phyloP scores from a whole-genome alignment of 2,329 filamentous ascomycete genomes.

The Penicillium vulpinum region DNA sequence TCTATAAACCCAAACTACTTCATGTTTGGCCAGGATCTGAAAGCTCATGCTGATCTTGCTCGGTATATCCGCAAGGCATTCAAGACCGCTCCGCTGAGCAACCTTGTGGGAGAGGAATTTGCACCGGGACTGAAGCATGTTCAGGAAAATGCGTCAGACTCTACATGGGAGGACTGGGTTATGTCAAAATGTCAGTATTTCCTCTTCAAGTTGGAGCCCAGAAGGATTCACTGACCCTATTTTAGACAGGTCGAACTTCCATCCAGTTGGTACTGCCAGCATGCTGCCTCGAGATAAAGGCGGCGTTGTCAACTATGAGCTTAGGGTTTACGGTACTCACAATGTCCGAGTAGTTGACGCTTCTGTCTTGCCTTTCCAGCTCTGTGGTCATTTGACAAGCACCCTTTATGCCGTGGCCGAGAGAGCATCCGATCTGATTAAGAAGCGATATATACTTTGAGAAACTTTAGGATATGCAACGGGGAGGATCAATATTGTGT shows the following conservation, averaged over 20 bases:
- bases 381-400: constrained; percentile 32
- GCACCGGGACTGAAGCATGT: constrained; percentile 23
- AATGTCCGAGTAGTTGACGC: constrained; percentile 40
- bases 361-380: constrained; percentile 33
- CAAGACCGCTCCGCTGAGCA: constrained; percentile 18
- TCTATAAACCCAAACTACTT: constrained; percentile 33
- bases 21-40: constrained; percentile 26
- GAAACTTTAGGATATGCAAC: neutral
- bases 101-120: constrained; percentile 25
- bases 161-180: constrained; percentile 28
- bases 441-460: constrained; percentile 18
- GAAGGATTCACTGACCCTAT: neutral
- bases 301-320: constrained; percentile 33
- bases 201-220: neutral
- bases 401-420: constrained; percentile 37
- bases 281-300: constrained; percentile 35
- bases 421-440: constrained; percentile 34
- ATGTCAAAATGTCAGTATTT: constrained; percentile 26
- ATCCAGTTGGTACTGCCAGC: constrained; percentile 34
- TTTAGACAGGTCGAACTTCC: constrained; percentile 32
- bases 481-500: too few relatives aligned
- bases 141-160: constrained; percentile 19
- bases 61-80: constrained; percentile 26
- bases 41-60: constrained; percentile 23
- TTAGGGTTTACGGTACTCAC: constrained; percentile 36